phyloP scores from a whole-genome alignment of 495 filamentous ascomycete species.

The Elaphomyces granulatus region DNA sequence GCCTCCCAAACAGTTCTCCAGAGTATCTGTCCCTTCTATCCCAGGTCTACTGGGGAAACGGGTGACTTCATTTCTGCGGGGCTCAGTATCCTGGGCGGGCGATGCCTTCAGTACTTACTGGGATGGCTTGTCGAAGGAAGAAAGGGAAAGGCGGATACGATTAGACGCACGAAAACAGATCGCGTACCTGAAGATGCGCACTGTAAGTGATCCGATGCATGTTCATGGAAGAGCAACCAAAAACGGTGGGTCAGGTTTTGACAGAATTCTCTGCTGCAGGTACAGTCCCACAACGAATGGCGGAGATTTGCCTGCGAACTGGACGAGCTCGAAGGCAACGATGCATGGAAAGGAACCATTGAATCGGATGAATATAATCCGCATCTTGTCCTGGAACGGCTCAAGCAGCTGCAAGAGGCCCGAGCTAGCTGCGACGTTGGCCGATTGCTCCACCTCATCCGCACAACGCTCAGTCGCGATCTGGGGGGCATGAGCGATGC shows the following conservation, averaged over 20 bases:
- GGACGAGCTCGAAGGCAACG: constrained; percentile 66
- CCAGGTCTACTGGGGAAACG: constrained; percentile 3
- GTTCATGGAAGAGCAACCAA: background rate
- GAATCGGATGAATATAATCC: constrained; percentile 55
- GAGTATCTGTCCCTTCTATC: constrained; percentile 3
- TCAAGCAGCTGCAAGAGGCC: constrained; percentile 63
- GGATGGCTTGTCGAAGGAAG: constrained; percentile 41
- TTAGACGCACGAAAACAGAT: constrained; percentile 48
- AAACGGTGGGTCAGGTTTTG: background rate
- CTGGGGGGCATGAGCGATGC: constrained; percentile 77
- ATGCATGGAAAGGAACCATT: constrained; percentile 63
- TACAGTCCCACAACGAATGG: constrained; percentile 51
- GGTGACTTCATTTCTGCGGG: constrained; percentile 22
- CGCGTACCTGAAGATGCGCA: constrained; percentile 45
- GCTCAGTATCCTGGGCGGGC: constrained; percentile 29
- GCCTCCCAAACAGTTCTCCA: constrained; percentile 1
- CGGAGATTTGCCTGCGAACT: constrained; percentile 54
- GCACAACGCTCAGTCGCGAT: constrained; percentile 67
- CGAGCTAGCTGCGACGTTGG: constrained; percentile 57
- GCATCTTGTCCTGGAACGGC: constrained; percentile 47
- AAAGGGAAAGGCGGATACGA: constrained; percentile 35
- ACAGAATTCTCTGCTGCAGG: constrained; percentile 30
- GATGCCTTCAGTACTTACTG: constrained; percentile 35
- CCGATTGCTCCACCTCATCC: constrained; percentile 64
- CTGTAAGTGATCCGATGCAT: constrained; percentile 25